These are phyloP conservation scores for Metschnikowia bowlesiae DNA, from an alignment of 805 yeast genomes.

Conservation along the genomic window DNA sequence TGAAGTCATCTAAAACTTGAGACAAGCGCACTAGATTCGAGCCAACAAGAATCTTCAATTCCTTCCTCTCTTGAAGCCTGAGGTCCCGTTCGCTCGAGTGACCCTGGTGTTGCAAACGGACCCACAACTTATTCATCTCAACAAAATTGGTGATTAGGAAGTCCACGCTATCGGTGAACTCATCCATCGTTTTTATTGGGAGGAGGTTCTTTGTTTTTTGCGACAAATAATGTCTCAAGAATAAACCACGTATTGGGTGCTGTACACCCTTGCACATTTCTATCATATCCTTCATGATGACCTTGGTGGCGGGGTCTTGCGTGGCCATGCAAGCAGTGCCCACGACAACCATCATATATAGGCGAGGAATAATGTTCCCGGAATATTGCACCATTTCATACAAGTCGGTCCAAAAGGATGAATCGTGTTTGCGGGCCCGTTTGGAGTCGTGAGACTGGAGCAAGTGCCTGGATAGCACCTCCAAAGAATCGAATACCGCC, in stretches of 20 bases:
- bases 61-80: slow-evolving; percentile 76
- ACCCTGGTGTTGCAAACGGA: slow-evolving; percentile 92
- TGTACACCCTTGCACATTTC: slow-evolving; percentile 98
- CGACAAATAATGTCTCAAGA: slow-evolving; percentile 80
- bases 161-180: slow-evolving; percentile 63
- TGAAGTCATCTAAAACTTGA: slow-evolving; percentile 73
- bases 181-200: slow-evolving; percentile 38
- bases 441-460: slow-evolving; percentile 63
- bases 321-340: slow-evolving; percentile 84
- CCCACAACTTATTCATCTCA: slow-evolving; percentile 98
- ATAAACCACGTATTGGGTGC: slow-evolving; percentile 88
- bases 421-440: slow-evolving; percentile 34
- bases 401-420: slow-evolving; percentile 65
- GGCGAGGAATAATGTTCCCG: slow-evolving; percentile 86
- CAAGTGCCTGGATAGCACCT: slow-evolving; percentile 59
- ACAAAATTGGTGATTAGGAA: slow-evolving; percentile 83
- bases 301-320: slow-evolving; percentile 74
- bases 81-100: slow-evolving; percentile 76
- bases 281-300: slow-evolving; percentile 90
- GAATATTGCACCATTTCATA: slow-evolving; percentile 95
- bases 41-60: slow-evolving; percentile 87
- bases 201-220: slow-evolving; percentile 73
- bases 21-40: slow-evolving; percentile 85
- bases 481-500: slow-evolving; percentile 76
- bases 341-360: slow-evolving; percentile 91